These are phyloP conservation scores for Alternaria sp. DNA, from an alignment of 2,329 filamentous ascomycete species.

Conservation along the genomic window DNA sequence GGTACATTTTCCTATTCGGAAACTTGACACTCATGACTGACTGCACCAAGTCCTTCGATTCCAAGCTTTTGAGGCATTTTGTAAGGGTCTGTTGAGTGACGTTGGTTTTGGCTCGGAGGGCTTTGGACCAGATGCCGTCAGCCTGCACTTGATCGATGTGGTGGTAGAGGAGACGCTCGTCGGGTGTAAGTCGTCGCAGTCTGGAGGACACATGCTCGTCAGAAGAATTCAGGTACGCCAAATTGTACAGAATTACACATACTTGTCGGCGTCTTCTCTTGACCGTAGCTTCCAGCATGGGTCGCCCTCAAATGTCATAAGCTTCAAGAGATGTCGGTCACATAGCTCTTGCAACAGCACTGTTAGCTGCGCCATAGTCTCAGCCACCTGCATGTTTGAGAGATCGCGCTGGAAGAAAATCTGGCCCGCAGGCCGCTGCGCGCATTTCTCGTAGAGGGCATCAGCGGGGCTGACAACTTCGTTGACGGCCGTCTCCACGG, in stretches of 20 bases:
- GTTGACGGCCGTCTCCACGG: slow-evolving; percentile 12
- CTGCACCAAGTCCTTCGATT: slow-evolving; percentile 82
- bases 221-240: slow-evolving; percentile 9
- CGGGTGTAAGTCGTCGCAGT: slow-evolving; percentile 60
- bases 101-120: slow-evolving; percentile 79
- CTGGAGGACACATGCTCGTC: slow-evolving; percentile 27
- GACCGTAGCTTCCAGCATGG: slow-evolving; percentile 50
- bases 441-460: slow-evolving; percentile 51
- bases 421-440: slow-evolving; percentile 43
- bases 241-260: slow-evolving; percentile 8
- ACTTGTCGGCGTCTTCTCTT: slow-evolving; percentile 49
- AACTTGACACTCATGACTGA: slow-evolving; percentile 92
- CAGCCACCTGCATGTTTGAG: slow-evolving; percentile 47
- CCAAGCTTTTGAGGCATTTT: slow-evolving; percentile 82
- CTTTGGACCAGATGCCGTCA: slow-evolving; percentile 90
- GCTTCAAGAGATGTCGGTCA: slow-evolving; percentile 49
- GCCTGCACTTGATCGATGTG: slow-evolving; percentile 85
- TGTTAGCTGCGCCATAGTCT: slow-evolving; percentile 44
- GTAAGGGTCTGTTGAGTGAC: slow-evolving; percentile 85
- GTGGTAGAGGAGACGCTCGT: slow-evolving; percentile 87
- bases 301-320: slow-evolving; percentile 47
- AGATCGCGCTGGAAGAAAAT: slow-evolving; percentile 53
- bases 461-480: slow-evolving; percentile 36
- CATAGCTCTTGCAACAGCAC: slow-evolving; percentile 45
- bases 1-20: slow-evolving; percentile 94